Evolutionary conservation across 1,284 basidiomycete genomes (phyloP).

Genomic region (Pseudozyma sp.): DNA sequence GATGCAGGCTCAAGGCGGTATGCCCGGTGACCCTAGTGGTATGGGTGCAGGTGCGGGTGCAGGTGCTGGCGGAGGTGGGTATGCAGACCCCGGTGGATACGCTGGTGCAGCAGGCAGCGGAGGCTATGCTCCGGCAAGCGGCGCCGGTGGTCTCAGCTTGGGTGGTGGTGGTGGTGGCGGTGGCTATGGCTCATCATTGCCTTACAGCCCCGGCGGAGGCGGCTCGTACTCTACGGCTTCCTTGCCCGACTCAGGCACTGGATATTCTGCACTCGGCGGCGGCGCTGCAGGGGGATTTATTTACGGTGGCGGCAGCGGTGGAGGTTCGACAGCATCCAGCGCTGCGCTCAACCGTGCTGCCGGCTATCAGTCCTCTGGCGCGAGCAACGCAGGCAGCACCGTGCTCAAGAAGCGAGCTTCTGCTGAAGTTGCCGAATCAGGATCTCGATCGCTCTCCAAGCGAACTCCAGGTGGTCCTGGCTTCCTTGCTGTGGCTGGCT

Average conservation of each 20-base stretch:
- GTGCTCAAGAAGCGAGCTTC: slow-evolving; percentile 30
- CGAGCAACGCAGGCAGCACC: slow-evolving; percentile 1
- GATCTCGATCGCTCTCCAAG: slow-evolving; percentile 20
- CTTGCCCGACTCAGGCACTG: too few relatives aligned
- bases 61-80: neutral
- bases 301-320: neutral
- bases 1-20: neutral
- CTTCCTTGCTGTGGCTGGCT: slow-evolving; percentile 21
- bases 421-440: neutral
- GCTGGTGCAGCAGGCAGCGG: neutral
- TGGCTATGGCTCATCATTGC: too few relatives aligned
- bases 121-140: neutral
- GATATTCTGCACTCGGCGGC: too few relatives aligned
- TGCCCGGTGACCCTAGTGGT: neutral
- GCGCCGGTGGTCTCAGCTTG: too few relatives aligned
- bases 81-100: neutral
- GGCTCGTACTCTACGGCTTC: too few relatives aligned
- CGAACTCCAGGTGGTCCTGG: slow-evolving; percentile 14
- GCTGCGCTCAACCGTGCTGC: slow-evolving; percentile 30
- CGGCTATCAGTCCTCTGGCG: slow-evolving; percentile 9
- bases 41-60: slow-evolving; percentile 5
- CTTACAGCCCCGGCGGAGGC: too few relatives aligned
- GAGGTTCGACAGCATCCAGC: slow-evolving; percentile 1
- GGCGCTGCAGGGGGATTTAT: too few relatives aligned
- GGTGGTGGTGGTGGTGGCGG: too few relatives aligned